A percentile compares a stretch with the other conserved stretches of the same genome.
phyloP scores from a whole-genome alignment of 768 basidiomycete species.

The Chalciporus pseudorubinellus region DNA sequence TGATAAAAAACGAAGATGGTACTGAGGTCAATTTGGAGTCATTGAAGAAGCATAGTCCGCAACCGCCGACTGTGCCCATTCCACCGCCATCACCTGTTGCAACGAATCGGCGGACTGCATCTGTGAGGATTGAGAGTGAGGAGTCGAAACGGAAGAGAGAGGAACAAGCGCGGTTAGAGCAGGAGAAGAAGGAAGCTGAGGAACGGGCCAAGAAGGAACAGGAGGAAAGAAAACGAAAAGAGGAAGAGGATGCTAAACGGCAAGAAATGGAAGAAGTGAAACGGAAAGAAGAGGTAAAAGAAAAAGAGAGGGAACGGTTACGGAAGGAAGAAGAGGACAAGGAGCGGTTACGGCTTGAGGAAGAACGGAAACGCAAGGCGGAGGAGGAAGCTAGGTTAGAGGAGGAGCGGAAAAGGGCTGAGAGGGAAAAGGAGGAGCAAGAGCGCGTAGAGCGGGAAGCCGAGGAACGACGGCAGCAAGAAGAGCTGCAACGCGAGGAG shows the following conservation, averaged over 20 bases:
- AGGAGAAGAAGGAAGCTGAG: conserved; percentile 39
- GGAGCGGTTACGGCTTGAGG: conserved; percentile 29
- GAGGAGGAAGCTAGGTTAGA: conserved; percentile 26
- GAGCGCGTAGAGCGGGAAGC: conserved; percentile 38
- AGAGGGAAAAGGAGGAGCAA: conserved; percentile 40
- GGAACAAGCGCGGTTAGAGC: conserved; percentile 42
- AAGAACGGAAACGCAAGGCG: conserved; percentile 34
- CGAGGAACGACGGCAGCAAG: conserved; percentile 30
- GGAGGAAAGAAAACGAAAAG: conserved; percentile 37
- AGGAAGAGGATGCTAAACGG: conserved; percentile 43
- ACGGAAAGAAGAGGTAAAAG: conserved; percentile 44
- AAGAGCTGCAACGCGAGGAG: conserved; percentile 20
- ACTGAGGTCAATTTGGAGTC: conserved; percentile 59
- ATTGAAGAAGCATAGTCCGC: conserved; percentile 48
- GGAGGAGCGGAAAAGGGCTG: conserved; percentile 30
- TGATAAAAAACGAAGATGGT: conserved; percentile 65
- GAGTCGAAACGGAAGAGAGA: conserved; percentile 51
- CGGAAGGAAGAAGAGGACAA: conserved; percentile 41
- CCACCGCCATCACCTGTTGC: conserved; percentile 35
- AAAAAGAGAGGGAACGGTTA: conserved; percentile 39
- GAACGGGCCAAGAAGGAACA: conserved; percentile 36
- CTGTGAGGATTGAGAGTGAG: conserved; percentile 64
- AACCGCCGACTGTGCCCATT: conserved; percentile 39
- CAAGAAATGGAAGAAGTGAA: conserved; percentile 40
- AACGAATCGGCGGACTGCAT: conserved; percentile 26